phyloP scores from a whole-genome alignment of 352 stramenopile genomes.

The Halophytophthora polymorphica region DNA sequence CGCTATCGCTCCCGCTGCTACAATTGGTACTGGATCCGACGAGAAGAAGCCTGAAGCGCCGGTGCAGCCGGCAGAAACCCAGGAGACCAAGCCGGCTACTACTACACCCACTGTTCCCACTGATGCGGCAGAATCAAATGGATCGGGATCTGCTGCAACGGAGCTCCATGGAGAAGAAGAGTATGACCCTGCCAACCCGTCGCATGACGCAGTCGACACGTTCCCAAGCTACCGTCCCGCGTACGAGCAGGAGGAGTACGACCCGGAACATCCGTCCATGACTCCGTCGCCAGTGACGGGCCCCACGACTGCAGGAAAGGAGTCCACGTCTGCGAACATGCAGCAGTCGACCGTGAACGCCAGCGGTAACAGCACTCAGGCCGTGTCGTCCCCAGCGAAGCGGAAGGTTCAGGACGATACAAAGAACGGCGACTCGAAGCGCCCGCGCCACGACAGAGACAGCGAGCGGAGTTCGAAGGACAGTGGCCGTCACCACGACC shows the following conservation, averaged over 20 bases:
- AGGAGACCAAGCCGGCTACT: no score
- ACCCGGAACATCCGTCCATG: conserved; percentile 38
- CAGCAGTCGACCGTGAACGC: conserved; percentile 5
- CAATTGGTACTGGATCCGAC: no score
- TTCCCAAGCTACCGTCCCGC: not conserved
- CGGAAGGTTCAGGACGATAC: conserved; percentile 19
- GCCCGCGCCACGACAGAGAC: conserved; percentile 11
- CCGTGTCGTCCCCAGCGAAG: conserved; percentile 17
- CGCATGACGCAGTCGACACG: conserved; percentile 4
- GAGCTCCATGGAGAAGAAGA: conserved; percentile 29
- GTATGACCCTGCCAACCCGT: conserved; percentile 37
- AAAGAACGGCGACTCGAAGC: conserved; percentile 12
- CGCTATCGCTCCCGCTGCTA: no score
- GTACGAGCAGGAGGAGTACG: conserved; percentile 33
- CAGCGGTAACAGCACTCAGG: not conserved
- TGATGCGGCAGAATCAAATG: no score
- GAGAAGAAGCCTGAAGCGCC: no score
- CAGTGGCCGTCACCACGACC: conserved; percentile 18
- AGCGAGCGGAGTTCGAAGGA: conserved; percentile 13
- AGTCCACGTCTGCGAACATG: conserved; percentile 20
- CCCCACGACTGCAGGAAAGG: conserved; percentile 1
- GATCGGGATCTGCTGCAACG: no score
- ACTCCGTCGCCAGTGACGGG: not conserved
- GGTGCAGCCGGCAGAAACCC: no score
- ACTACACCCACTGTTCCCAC: no score